Percentiles rank a stretch among this genome's conserved stretches.
Evolutionary conservation across 331 rosid genomes (phyloP).

Genomic region (Stylosanthes scabra): DNA sequence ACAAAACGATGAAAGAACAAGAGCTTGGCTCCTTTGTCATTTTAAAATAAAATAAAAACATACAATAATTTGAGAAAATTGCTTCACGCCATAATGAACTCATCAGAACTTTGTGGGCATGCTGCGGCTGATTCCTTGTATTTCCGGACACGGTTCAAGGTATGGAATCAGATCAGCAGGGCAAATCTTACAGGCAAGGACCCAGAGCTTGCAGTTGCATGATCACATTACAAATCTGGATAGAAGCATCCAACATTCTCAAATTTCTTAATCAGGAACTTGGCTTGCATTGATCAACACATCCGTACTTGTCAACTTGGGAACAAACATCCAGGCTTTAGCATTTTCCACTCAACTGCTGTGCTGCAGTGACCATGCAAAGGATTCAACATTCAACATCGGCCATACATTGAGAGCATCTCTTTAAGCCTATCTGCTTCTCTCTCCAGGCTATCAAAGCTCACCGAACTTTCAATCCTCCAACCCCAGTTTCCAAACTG

Average conservation of each 20-base stretch:
- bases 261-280: slow-evolving; percentile 23
- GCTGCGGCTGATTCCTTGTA: background rate
- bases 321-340: background rate
- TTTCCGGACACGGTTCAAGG: slow-evolving; percentile 1
- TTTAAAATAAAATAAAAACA: background rate
- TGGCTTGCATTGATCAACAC: slow-evolving; percentile 27
- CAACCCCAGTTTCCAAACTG: slow-evolving; percentile 99
- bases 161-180: slow-evolving; percentile 6
- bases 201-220: background rate
- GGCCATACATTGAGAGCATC: slow-evolving; percentile 72
- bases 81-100: background rate
- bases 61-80: background rate
- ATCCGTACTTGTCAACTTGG: slow-evolving; percentile 1
- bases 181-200: slow-evolving; percentile 1
- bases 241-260: slow-evolving; percentile 25
- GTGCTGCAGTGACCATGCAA: slow-evolving; percentile 11
- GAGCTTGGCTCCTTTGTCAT: background rate
- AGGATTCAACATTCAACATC: slow-evolving; percentile 54
- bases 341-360: slow-evolving; percentile 5
- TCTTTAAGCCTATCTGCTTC: slow-evolving; percentile 71
- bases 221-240: background rate
- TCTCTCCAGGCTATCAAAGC: slow-evolving; percentile 72
- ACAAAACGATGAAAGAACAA: slow-evolving; percentile 1
- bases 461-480: slow-evolving; percentile 72
- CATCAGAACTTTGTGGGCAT: background rate